Conservation (phyloP, 1,139 yeast species). For the Kurtzmaniella quercitrusa region DNA sequence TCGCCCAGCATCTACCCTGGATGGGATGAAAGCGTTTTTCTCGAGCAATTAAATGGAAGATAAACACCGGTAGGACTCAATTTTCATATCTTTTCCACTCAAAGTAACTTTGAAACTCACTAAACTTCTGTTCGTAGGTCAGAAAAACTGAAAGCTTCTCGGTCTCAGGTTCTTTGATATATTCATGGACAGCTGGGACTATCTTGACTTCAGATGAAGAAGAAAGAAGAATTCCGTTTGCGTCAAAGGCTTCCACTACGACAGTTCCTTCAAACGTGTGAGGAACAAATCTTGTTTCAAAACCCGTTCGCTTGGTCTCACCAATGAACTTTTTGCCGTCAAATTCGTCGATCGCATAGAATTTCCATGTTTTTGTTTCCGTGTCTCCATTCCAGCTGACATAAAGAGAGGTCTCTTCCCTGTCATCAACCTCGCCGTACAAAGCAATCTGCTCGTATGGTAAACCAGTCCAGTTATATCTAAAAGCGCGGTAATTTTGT, state of each 20-base stretch:
- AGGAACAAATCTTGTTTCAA: conserved; percentile 20
- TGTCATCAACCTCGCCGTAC: conserved; percentile 13
- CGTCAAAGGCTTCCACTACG: not conserved
- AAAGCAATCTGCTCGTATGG: conserved; percentile 32
- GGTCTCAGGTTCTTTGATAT: not conserved
- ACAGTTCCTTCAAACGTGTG: conserved; percentile 2
- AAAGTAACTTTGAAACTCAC: not conserved
- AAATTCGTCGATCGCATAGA: conserved; percentile 14
- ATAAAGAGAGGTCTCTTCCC: conserved; percentile 18
- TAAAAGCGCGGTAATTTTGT: conserved; percentile 36
- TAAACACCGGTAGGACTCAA: no score
- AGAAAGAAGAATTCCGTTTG: not conserved
- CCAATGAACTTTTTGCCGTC: conserved; percentile 16
- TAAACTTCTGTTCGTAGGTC: not conserved
- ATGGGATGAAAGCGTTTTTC: not conserved
- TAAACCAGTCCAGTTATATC: conserved; percentile 31
- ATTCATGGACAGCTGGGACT: not conserved
- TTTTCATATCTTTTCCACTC: not conserved
- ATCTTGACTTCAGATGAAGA: not conserved
- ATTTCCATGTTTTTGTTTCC: conserved; percentile 26
- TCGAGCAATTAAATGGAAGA: not conserved
- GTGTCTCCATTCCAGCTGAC: conserved; percentile 42
- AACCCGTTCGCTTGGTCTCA: conserved; percentile 21
- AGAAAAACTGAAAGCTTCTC: not conserved
- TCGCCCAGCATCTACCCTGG: not conserved